These are phyloP conservation scores for Yamagishiella unicocca DNA, from an alignment of 139 green algal genomes.

Conservation along the genomic window DNA sequence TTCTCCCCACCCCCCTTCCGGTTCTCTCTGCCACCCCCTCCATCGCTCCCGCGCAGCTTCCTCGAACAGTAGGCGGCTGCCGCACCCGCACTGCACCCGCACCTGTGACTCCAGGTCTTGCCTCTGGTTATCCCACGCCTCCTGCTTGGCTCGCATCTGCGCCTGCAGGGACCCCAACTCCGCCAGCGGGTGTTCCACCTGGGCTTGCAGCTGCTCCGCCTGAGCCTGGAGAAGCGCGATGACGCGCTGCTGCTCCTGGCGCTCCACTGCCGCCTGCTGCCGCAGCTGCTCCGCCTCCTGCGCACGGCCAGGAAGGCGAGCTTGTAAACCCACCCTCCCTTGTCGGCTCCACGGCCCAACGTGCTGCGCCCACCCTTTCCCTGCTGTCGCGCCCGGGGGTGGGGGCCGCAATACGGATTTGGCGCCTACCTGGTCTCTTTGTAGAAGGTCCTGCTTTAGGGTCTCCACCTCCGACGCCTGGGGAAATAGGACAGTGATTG, in stretches of 20 bases:
- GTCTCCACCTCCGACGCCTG: slow-evolving; percentile 11
- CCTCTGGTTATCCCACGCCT: slow-evolving; percentile 39
- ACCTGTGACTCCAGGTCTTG: slow-evolving; percentile 34
- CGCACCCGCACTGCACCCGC: neutral
- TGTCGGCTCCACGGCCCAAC: no score
- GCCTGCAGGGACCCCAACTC: slow-evolving; percentile 4
- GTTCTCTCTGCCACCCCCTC: no score
- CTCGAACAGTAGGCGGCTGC: no score
- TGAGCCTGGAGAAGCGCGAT: neutral
- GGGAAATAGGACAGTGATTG: neutral
- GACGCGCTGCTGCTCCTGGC: neutral
- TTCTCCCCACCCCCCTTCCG: no score
- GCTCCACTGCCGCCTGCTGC: neutral
- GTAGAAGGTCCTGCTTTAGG: neutral
- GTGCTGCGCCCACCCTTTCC: no score
- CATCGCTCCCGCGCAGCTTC: no score
- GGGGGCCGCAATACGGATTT: neutral
- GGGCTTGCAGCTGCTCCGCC: neutral
- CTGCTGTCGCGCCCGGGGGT: no score
- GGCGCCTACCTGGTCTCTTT: slow-evolving; percentile 1
- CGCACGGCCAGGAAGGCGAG: neutral
- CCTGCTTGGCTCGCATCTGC: slow-evolving; percentile 1
- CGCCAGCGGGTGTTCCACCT: neutral
- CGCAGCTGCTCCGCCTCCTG: slow-evolving; percentile 1
- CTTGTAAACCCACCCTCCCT: no score